Evolutionary conservation across 371 early-diverging fungal genomes (phyloP).

Genomic region (Dinochytrium kinnereticum): DNA sequence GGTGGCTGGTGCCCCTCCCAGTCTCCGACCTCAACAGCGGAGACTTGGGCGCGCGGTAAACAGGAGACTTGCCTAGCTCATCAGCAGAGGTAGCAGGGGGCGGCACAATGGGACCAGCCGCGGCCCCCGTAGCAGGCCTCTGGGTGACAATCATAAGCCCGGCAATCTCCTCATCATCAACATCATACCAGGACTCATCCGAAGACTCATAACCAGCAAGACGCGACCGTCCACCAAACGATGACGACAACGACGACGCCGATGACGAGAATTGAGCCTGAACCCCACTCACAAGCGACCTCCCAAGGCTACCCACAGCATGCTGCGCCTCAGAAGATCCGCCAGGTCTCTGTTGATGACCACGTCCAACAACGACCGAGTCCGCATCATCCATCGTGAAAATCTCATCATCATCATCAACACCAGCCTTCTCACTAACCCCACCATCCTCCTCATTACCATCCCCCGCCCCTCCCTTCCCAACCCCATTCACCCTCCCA

Average conservation of each 20-base stretch:
- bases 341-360: slow-evolving; percentile 3
- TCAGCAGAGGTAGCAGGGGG: slow-evolving; percentile 16
- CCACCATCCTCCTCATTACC: slow-evolving; percentile 14
- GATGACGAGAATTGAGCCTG: slow-evolving; percentile 24
- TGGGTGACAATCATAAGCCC: slow-evolving; percentile 92
- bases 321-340: slow-evolving; percentile 24
- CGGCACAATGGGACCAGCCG: background rate
- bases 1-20: slow-evolving; percentile 4
- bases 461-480: slow-evolving; percentile 5
- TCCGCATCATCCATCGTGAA: slow-evolving; percentile 34
- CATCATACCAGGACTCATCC: slow-evolving; percentile 55
- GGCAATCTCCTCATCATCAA: slow-evolving; percentile 87
- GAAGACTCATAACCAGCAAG: slow-evolving; percentile 25
- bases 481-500: background rate
- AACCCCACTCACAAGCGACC: background rate
- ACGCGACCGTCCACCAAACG: slow-evolving; percentile 7
- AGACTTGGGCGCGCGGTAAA: background rate
- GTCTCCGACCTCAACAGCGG: background rate
- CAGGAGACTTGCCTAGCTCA: background rate
- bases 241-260: slow-evolving; percentile 10
- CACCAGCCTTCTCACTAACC: background rate
- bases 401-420: slow-evolving; percentile 34
- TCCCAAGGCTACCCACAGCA: background rate
- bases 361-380: slow-evolving; percentile 17
- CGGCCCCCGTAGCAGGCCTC: slow-evolving; percentile 60